Evolutionary conservation across 2,329 filamentous ascomycete genomes (phyloP).

Genomic region (Colletotrichum tropicicola): DNA sequence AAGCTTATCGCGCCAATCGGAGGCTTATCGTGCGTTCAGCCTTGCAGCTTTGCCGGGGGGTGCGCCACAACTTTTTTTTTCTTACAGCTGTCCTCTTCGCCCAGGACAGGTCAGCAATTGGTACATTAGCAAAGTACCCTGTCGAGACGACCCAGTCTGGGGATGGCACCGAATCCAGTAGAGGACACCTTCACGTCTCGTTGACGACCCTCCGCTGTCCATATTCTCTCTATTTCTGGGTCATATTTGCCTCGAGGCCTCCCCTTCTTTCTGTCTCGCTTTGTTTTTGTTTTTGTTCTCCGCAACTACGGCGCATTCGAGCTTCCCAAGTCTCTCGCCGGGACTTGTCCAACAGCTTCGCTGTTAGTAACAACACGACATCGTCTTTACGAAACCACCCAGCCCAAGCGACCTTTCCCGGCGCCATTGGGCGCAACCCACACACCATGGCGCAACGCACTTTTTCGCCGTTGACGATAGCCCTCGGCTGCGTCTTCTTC

Average conservation of each 20-base stretch:
- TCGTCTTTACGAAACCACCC: constrained; percentile 6
- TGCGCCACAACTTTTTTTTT: constrained; percentile 22
- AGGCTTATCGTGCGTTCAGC: constrained; percentile 20
- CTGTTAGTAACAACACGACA: constrained; percentile 3
- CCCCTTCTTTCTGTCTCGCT: neutral
- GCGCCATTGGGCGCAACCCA: constrained; percentile 32
- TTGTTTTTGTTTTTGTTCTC: neutral
- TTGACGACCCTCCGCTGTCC: constrained; percentile 11
- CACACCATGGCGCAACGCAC: constrained; percentile 42
- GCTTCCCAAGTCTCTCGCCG: constrained; percentile 13
- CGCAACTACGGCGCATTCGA: neutral
- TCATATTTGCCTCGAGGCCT: constrained; percentile 1
- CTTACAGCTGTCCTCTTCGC: constrained; percentile 30
- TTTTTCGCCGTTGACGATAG: constrained; percentile 46
- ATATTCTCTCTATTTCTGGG: constrained; percentile 16
- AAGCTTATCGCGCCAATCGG: constrained; percentile 26
- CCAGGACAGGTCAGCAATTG: constrained; percentile 25
- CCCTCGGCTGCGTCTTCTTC: constrained; percentile 51
- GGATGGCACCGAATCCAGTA: constrained; percentile 25
- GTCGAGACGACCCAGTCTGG: constrained; percentile 20
- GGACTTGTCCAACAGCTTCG: constrained; percentile 11
- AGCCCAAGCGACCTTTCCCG: neutral
- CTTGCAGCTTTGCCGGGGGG: constrained; percentile 3
- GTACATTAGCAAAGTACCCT: neutral
- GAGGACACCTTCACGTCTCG: constrained; percentile 29